Evolutionary conservation across 2,329 filamentous ascomycete genomes (phyloP), one percentile per base, ranked within the genome.

Genomic region (Aspergillus sp.): DNA sequence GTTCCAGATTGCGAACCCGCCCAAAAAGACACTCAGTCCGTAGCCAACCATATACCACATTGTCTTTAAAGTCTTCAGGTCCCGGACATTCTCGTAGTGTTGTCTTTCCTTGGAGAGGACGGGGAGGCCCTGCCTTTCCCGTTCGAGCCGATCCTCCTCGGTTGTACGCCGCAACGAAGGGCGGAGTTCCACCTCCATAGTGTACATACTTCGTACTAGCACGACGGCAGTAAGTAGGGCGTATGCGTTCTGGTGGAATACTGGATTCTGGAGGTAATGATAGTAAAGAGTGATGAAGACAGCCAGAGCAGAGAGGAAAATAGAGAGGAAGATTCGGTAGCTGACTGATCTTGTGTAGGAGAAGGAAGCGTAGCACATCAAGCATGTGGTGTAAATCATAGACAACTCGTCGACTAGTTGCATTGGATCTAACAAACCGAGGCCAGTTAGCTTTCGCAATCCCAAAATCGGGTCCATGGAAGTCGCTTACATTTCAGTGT

Each of bases 171-270:
- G 67, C 79, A 83, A 79, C 6, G 77, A 81, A 7, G 87, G 87
- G 11, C 87, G 81, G 40, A 90, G 77, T 35, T 81, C 84, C 51
- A 81, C 73, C 65, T 90, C 88, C 88, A 93, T 93, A 25, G 90
- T 85, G 70, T 86, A 91, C 79, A 93, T 87, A 66, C 87, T 89
- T 35, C 89, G 86, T 53, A 89, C 78, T 23, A 95, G 81, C 21
- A 93, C 85, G 43, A 87, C 79, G 5, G 82, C 81, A 0, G 90
- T 95, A 44, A 96, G 77, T 3, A 89, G 69, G 2, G 87, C 90
- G 66, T 92, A 96, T 4, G 88, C 88, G 60, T 86, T 87, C 71
- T 96, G 90, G 75, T 96, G 91, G 73, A 96, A 96, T 1, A 85
- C 79, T 0, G 91, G 90, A 63, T 96, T 87, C 70, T 93, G 90